Conservation (phyloP, 139 green algal genomes). For the Astrephomene gubernaculifera region DNA sequence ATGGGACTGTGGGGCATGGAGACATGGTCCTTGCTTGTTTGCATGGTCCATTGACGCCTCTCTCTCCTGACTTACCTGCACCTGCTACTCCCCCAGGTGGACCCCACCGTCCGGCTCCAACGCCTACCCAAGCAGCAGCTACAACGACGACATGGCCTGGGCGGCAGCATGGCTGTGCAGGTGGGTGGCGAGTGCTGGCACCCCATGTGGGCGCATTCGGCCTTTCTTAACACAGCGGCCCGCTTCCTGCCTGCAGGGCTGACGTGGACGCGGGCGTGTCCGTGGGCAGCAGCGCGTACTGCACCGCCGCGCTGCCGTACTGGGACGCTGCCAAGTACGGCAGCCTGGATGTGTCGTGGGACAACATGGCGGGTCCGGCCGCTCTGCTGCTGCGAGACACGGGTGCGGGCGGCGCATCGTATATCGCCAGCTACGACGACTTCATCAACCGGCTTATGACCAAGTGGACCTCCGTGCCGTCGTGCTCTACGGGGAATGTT, state of each 20-base stretch:
- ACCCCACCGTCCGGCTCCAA: neutral
- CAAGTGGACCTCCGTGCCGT: neutral
- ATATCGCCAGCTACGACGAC: neutral
- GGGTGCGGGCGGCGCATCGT: constrained; percentile 5
- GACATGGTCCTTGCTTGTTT: neutral
- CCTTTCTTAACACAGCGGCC: too few relatives aligned
- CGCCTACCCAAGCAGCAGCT: constrained; percentile 8
- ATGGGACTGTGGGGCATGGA: too few relatives aligned
- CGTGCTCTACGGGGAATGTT: neutral
- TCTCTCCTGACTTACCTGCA: neutral
- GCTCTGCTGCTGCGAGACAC: constrained; percentile 25
- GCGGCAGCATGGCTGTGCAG: constrained; percentile 31
- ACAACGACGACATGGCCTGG: constrained; percentile 28
- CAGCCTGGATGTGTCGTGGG: constrained; percentile 7
- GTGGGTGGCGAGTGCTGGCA: too few relatives aligned
- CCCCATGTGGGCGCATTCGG: too few relatives aligned
- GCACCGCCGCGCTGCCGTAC: neutral
- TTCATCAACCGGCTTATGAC: constrained; percentile 1
- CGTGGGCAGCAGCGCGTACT: neutral
- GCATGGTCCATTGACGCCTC: neutral
- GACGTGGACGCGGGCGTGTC: constrained; percentile 1
- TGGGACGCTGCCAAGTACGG: constrained; percentile 3
- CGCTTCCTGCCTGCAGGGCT: too few relatives aligned
- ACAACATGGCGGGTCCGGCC: neutral
- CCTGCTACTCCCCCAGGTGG: neutral